These are phyloP conservation scores for Aquanectria penicillioides DNA, from an alignment of 2,329 filamentous ascomycete species.

Conservation along the genomic window DNA sequence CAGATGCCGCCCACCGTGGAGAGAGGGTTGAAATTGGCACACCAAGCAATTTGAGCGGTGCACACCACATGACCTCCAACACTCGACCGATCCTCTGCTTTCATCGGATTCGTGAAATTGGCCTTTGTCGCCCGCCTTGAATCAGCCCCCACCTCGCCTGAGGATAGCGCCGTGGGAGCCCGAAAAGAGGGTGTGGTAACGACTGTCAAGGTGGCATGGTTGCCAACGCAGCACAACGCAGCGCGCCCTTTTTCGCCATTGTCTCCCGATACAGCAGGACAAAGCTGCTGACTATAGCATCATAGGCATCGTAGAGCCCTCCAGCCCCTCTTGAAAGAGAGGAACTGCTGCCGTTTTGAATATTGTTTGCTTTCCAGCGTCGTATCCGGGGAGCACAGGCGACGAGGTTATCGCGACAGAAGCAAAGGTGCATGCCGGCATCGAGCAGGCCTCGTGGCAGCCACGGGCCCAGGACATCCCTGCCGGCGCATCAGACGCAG, in stretches of 20 bases:
- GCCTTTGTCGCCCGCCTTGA: slow-evolving; percentile 21
- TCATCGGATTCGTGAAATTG: slow-evolving; percentile 33
- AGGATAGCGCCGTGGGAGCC: slow-evolving; percentile 32
- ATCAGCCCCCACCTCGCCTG: slow-evolving; percentile 35
- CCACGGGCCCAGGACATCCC: slow-evolving; percentile 40
- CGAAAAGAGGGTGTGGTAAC: slow-evolving; percentile 21
- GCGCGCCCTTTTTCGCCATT: slow-evolving; percentile 2
- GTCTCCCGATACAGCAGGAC: slow-evolving; percentile 8
- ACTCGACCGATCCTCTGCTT: slow-evolving; percentile 9
- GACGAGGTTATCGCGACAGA: slow-evolving; percentile 35
- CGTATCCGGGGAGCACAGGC: slow-evolving; percentile 27
- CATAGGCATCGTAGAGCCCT: neutral
- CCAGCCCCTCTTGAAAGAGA: neutral
- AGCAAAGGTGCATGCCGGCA: slow-evolving; percentile 35
- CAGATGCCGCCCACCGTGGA: slow-evolving; percentile 31
- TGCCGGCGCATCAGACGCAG: slow-evolving; percentile 25
- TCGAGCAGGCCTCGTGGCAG: slow-evolving; percentile 40
- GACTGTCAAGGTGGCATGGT: slow-evolving; percentile 19
- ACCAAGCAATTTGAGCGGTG: slow-evolving; percentile 1
- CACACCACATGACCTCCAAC: slow-evolving; percentile 26
- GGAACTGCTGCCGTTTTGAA: slow-evolving; percentile 7
- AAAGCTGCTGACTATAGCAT: slow-evolving; percentile 13
- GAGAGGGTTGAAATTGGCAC: slow-evolving; percentile 26
- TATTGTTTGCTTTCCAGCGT: slow-evolving; percentile 29
- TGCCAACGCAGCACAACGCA: slow-evolving; percentile 19